Evolutionary conservation across 2,329 filamentous ascomycete species (phyloP), one percentile per base, ranked within the genome.

Genomic region (Epichloe brachyelytri): DNA sequence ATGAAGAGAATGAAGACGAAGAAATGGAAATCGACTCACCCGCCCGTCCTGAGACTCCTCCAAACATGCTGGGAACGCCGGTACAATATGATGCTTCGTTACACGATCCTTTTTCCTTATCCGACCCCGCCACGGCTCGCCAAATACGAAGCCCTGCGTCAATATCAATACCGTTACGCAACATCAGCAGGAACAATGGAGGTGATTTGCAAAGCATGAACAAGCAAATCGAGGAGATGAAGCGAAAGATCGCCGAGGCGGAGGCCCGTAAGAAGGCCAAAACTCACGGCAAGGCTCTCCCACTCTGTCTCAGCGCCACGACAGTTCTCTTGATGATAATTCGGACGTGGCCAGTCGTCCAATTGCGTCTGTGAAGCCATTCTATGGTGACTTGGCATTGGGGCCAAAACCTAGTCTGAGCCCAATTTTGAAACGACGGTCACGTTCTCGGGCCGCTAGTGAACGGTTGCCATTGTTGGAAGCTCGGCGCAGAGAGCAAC

Each of bases 21-120:
- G 79, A 82, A 56, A 74, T 82, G 45, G 81, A 82, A 51, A 73
- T 84, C 22, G 79, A 79, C 26, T 79, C 76, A 45, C 74, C 72
- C 10, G 69, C 66, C 30, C 72, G 75, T 20, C 69, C 69, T 3
- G 58, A 66, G 22, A 62, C 65, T 15, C 60, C 66, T 3, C 58
- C 63, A 5, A 66, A 66, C 20, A 62, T 61, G 11, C 60, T 53
- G 17, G 60, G 57, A 5, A 62, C 60, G 3, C 58, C 66, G 1
- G 59, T 61, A n/a, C 67, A 66, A 44, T 66, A 60, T 48, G 63
- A 67, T 26, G 58, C 58, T 8, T 65, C 69, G 0, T 64, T 76
- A 17, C 69, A 71, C 6, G 70, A 75, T 50, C 69, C 73, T 49
- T 70, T 74, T 17, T 68, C 72, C 0, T 62, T 76, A 6, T 63